Conservation (phyloP, 169 alveolate genomes). For the Plasmodium chabaudi region DNA sequence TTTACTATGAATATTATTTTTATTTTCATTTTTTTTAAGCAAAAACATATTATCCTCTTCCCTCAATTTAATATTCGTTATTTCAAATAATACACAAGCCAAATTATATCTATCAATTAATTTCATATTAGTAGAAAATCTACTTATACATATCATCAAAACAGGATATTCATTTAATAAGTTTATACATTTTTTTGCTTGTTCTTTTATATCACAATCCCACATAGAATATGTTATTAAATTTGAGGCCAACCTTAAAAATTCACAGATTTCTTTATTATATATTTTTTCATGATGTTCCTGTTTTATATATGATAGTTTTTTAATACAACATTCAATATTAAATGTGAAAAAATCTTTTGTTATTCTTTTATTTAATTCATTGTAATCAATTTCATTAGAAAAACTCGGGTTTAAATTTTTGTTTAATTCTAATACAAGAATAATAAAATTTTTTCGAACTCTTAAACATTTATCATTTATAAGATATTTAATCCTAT, state of each 20-base stretch:
- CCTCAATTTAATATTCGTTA: slow-evolving; percentile 27
- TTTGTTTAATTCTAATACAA: slow-evolving; percentile 32
- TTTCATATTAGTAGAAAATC: slow-evolving; percentile 24
- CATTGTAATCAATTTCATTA: slow-evolving; percentile 25
- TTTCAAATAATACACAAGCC: slow-evolving; percentile 57
- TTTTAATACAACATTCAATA: slow-evolving; percentile 32
- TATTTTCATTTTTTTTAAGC: not conserved
- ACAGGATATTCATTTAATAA: slow-evolving; percentile 72
- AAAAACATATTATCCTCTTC: slow-evolving; percentile 36
- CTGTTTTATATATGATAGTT: slow-evolving; percentile 52
- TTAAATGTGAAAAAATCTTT: slow-evolving; percentile 57
- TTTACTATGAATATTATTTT: not conserved
- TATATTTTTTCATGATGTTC: slow-evolving; percentile 47
- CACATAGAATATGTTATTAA: slow-evolving; percentile 53
- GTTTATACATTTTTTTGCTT: slow-evolving; percentile 47
- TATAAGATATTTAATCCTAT: slow-evolving; percentile 42
- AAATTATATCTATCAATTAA: slow-evolving; percentile 41
- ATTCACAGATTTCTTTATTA: slow-evolving; percentile 55
- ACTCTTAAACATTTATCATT: slow-evolving; percentile 40
- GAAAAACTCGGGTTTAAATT: slow-evolving; percentile 17
- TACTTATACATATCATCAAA: slow-evolving; percentile 60
- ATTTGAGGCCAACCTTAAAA: slow-evolving; percentile 31
- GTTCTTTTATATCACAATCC: slow-evolving; percentile 55
- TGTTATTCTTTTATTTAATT: slow-evolving; percentile 49
- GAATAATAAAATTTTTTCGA: slow-evolving; percentile 22